Conservation (phyloP, 768 basidiomycete species). For the Leccinellum luteum region DNA sequence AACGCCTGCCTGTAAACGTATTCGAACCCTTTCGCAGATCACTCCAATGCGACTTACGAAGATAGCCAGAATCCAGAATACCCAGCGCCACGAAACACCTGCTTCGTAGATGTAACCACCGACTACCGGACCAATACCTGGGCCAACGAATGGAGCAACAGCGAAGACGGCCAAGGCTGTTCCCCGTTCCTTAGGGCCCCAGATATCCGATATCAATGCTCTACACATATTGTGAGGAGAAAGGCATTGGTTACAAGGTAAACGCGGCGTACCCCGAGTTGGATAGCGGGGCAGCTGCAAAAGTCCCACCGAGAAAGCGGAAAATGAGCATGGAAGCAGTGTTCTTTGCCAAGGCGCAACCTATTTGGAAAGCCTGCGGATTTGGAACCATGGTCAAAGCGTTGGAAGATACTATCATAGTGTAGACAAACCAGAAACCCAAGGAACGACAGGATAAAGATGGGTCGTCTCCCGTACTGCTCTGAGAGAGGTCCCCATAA, state of each 20-base stretch:
- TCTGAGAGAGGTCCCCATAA: conserved; percentile 58
- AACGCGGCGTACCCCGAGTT: conserved; percentile 54
- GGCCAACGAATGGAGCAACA: conserved; percentile 66
- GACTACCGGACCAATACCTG: conserved; percentile 55
- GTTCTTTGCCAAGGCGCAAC: conserved; percentile 59
- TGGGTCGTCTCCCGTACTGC: conserved; percentile 55
- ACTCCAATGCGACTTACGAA: conserved; percentile 40
- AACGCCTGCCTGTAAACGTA: conserved; percentile 39
- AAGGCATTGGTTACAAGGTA: background rate
- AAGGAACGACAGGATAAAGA: conserved; percentile 56
- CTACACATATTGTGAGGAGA: conserved; percentile 23
- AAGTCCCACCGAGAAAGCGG: conserved; percentile 68
- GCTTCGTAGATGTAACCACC: conserved; percentile 41
- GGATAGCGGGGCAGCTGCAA: conserved; percentile 66
- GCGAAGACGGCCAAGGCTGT: conserved; percentile 66
- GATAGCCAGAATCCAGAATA: conserved; percentile 62
- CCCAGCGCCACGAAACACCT: conserved; percentile 58
- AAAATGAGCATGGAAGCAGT: conserved; percentile 62
- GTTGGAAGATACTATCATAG: background rate
- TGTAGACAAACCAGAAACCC: conserved; percentile 46
- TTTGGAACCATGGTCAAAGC: background rate
- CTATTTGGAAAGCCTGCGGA: conserved; percentile 56
- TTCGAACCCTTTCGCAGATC: background rate
- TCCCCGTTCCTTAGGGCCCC: conserved; percentile 60
- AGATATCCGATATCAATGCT: conserved; percentile 56